These are phyloP conservation scores for Paratinospora sagittata DNA, from an alignment of 164 flowering plant species.

Conservation along the genomic window DNA sequence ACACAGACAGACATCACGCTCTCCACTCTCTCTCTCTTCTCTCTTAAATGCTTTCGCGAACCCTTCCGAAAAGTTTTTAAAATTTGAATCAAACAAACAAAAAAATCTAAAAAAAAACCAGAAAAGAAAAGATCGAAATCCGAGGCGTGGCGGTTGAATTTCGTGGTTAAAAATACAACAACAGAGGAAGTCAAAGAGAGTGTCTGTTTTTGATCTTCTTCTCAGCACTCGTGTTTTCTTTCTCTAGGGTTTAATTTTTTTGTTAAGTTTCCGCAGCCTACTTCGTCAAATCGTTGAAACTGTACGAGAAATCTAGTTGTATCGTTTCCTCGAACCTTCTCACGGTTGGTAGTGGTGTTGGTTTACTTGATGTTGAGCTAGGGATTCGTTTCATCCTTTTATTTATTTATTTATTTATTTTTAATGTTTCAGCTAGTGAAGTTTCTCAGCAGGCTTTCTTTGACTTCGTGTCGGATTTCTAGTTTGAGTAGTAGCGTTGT, in stretches of 20 bases:
- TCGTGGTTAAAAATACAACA: not conserved
- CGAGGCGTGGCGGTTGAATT: constrained; percentile 22
- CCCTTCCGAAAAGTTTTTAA: not conserved
- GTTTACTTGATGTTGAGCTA: not conserved
- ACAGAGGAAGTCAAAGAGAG: constrained; percentile 9
- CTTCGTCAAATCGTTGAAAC: not conserved
- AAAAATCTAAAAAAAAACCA: not conserved
- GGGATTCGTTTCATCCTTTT: not conserved
- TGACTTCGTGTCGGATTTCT: not conserved
- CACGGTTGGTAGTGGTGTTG: not conserved
- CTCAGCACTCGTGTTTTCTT: not conserved
- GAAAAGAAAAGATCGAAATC: not conserved
- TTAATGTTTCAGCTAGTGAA: too few species aligned
- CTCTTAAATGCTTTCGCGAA: too few species aligned
- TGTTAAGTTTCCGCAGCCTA: not conserved
- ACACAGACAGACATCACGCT: not conserved
- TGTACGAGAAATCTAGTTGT: not conserved
- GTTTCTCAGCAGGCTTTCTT: not conserved
- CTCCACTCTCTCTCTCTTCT: not conserved
- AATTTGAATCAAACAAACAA: too few species aligned
- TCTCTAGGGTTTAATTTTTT: constrained; percentile 5
- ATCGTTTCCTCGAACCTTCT: not conserved
- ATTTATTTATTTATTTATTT: not conserved
- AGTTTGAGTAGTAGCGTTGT: not conserved
- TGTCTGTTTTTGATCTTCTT: constrained; percentile 15